A percentile compares a stretch with the other conserved stretches of the same genome.
Evolutionary conservation across 1,284 basidiomycete species (phyloP).

Genomic region (Boletellus deceptivus): DNA sequence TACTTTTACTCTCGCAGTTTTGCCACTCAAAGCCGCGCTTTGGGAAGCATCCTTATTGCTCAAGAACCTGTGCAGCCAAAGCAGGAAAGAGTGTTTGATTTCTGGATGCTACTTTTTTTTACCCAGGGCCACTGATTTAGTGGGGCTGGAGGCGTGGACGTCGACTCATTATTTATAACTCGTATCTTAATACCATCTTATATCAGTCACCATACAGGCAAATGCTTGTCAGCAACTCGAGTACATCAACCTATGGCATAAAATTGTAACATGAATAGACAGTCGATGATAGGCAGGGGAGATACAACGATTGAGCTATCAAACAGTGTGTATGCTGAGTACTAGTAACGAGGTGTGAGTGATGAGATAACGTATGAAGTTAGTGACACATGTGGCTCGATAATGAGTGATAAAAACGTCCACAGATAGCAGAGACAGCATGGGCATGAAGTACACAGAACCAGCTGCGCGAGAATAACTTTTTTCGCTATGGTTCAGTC

Average conservation of each 20-base stretch:
- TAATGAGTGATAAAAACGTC: not conserved
- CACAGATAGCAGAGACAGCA: not conserved
- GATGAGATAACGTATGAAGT: not conserved
- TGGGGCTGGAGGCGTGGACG: not conserved
- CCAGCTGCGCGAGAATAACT: conserved; percentile 4
- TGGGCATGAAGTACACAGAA: not conserved
- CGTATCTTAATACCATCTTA: conserved; percentile 20
- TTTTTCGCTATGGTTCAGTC: conserved; percentile 8
- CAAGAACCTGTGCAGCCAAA: conserved; percentile 31
- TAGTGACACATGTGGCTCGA: not conserved
- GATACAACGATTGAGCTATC: not conserved
- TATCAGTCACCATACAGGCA: conserved; percentile 1
- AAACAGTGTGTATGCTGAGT: not conserved
- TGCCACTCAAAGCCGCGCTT: conserved; percentile 33
- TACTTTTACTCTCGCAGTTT: conserved; percentile 16
- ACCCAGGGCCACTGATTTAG: not conserved
- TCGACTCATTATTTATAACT: conserved; percentile 22
- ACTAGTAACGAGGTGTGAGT: too few species aligned
- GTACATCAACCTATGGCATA: too few species aligned
- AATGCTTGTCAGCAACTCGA: not conserved
- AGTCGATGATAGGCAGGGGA: too few species aligned
- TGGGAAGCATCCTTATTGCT: conserved; percentile 36
- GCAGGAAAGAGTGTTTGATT: conserved; percentile 21
- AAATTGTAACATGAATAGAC: too few species aligned
- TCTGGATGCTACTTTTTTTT: not conserved